Percentiles rank a stretch among this genome's conserved stretches.
Evolutionary conservation across 768 basidiomycete species (phyloP).

Genomic region (Pleurotus giganteus): DNA sequence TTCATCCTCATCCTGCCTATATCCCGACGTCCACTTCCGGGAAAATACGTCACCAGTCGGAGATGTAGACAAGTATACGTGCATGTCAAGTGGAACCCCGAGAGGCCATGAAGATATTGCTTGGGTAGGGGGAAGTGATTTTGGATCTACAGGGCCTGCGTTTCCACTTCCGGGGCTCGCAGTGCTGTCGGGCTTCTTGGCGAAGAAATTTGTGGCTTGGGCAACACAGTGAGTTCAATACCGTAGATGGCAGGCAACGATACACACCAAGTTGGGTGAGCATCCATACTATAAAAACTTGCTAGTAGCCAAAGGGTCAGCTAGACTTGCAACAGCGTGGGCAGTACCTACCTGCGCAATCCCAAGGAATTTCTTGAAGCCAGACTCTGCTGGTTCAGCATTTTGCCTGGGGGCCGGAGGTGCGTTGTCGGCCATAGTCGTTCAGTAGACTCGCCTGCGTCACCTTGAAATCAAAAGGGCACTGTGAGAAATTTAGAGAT

Average conservation of each 20-base stretch:
- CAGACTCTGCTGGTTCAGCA: conserved; percentile 27
- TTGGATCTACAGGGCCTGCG: conserved; percentile 36
- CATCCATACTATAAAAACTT: conserved; percentile 67
- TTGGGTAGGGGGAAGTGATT: conserved; percentile 51
- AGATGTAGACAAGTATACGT: conserved; percentile 71
- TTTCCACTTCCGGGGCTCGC: conserved; percentile 12
- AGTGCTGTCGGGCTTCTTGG: conserved; percentile 8
- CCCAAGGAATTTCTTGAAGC: conserved; percentile 32
- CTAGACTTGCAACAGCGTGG: neutral
- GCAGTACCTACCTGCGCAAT: conserved; percentile 40
- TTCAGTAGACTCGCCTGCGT: too few species aligned
- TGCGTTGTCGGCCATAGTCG: conserved; percentile 3
- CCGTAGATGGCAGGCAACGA: neutral
- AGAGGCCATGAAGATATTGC: conserved; percentile 59
- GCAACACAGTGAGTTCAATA: neutral
- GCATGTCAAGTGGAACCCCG: conserved; percentile 61
- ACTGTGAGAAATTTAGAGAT: too few species aligned
- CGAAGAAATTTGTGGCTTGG: conserved; percentile 28
- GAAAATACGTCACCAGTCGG: conserved; percentile 61
- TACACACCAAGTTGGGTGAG: conserved; percentile 61
- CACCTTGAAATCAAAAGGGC: too few species aligned
- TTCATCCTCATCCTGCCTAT: conserved; percentile 45
- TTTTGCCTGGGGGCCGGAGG: neutral
- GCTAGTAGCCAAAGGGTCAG: conserved; percentile 36
- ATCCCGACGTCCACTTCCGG: conserved; percentile 47